phyloP scores from a whole-genome alignment of 2,329 filamentous ascomycete genomes.

The Cucurbitaria berberidis region DNA sequence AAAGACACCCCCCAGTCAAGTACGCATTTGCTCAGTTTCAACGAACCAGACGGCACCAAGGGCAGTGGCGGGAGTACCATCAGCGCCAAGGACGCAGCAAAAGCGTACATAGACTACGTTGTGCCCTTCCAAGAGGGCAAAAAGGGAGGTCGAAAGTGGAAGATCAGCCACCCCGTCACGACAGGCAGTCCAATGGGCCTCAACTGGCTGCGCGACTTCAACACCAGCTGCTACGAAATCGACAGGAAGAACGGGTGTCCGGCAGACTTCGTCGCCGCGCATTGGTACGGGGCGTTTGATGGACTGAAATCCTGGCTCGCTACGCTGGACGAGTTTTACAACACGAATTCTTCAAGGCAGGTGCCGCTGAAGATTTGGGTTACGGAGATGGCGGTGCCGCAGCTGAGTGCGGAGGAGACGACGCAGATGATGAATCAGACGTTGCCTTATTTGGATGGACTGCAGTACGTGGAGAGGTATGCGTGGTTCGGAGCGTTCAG shows the following conservation, averaged over 20 bases:
- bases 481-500: conserved; percentile 47
- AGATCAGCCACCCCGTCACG: conserved; percentile 72
- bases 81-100: conserved; percentile 66
- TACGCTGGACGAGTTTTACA: conserved; percentile 60
- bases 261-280: conserved; percentile 58
- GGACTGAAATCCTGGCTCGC: conserved; percentile 71
- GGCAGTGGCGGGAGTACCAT: conserved; percentile 69
- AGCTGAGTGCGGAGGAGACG: conserved; percentile 63
- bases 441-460: conserved; percentile 69
- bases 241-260: conserved; percentile 52
- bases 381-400: conserved; percentile 73
- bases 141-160: conserved; percentile 56
- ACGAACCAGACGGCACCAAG: conserved; percentile 73
- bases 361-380: conserved; percentile 66
- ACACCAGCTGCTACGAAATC: conserved; percentile 60
- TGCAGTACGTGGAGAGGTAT: conserved; percentile 54
- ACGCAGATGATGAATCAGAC: conserved; percentile 74
- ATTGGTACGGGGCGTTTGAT: conserved; percentile 70
- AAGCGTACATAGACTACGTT: conserved; percentile 74
- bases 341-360: conserved; percentile 57
- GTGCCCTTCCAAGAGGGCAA: conserved; percentile 68
- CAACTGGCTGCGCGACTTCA: conserved; percentile 71
- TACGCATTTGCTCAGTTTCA: conserved; percentile 75
- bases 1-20: conserved; percentile 61
- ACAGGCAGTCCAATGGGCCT: conserved; percentile 68